Conservation (phyloP, 306 rosid species). For the Elaeagnus macrophylla region DNA sequence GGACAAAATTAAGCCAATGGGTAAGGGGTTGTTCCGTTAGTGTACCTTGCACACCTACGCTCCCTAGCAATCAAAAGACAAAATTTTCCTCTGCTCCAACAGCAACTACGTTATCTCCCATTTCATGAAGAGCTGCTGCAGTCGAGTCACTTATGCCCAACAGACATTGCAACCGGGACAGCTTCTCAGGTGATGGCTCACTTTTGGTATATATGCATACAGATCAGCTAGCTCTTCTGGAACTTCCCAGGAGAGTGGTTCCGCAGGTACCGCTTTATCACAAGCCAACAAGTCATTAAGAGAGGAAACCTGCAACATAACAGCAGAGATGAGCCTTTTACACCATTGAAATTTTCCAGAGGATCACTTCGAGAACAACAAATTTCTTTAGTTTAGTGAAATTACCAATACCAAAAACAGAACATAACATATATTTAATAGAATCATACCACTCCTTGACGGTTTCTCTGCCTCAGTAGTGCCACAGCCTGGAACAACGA, state of each 20-base stretch:
- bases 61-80: slow-evolving; percentile 45
- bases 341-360: slow-evolving; percentile 10
- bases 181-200: slow-evolving; percentile 66
- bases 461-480: slow-evolving; percentile 71
- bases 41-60: slow-evolving; percentile 1
- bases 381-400: background rate
- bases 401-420: slow-evolving; percentile 4
- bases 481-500: slow-evolving; percentile 85
- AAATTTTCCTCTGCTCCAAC: slow-evolving; percentile 59
- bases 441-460: slow-evolving; percentile 63
- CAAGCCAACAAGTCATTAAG: slow-evolving; percentile 58
- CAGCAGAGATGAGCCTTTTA: background rate
- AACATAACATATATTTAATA: background rate
- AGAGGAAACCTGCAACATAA: slow-evolving; percentile 42
- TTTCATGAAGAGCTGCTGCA: slow-evolving; percentile 56
- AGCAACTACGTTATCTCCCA: slow-evolving; percentile 48
- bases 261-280: slow-evolving; percentile 50
- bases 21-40: background rate
- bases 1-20: slow-evolving; percentile 20
- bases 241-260: slow-evolving; percentile 47
- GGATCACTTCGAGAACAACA: too few relatives aligned
- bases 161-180: slow-evolving; percentile 70
- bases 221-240: slow-evolving; percentile 80
- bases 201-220: slow-evolving; percentile 56
- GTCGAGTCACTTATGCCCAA: slow-evolving; percentile 73